phyloP scores from a whole-genome alignment of 2,329 filamentous ascomycete genomes.

The Torrubiella hemipterigena region DNA sequence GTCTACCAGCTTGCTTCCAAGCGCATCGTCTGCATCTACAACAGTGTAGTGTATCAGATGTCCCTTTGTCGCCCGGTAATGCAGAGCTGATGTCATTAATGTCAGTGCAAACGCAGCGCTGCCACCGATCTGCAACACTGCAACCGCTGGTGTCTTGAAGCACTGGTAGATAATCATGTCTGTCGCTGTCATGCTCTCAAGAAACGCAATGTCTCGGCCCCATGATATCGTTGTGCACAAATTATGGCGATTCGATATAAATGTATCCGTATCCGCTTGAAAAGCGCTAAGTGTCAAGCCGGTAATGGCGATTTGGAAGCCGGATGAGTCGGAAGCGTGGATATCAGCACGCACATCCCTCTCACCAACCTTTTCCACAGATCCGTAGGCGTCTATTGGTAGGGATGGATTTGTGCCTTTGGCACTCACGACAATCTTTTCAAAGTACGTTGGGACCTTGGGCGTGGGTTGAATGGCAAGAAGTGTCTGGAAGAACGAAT shows the following conservation, averaged over 20 bases:
- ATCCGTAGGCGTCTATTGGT: too few relatives aligned
- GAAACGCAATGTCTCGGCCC: constrained; percentile 24
- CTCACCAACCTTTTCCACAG: too few relatives aligned
- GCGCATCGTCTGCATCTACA: constrained; percentile 28
- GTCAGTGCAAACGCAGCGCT: constrained; percentile 15
- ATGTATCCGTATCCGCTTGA: too few relatives aligned
- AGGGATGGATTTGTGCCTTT: too few relatives aligned
- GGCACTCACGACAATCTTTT: constrained; percentile 33
- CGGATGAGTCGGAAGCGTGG: too few relatives aligned
- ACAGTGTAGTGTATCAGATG: constrained; percentile 26
- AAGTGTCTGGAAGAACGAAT: constrained; percentile 41
- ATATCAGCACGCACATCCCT: constrained; percentile 30
- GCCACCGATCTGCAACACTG: constrained; percentile 26
- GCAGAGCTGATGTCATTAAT: too few relatives aligned
- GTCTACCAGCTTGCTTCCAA: too few relatives aligned
- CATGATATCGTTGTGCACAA: constrained; percentile 37
- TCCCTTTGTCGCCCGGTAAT: constrained; percentile 30
- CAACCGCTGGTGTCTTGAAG: constrained; percentile 26
- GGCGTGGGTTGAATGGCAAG: constrained; percentile 30
- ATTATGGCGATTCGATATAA: constrained; percentile 35
- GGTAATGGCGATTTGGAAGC: too few relatives aligned
- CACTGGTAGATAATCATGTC: constrained; percentile 20
- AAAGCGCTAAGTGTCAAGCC: too few relatives aligned
- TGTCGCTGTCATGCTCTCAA: constrained; percentile 9
- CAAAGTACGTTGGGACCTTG: constrained; percentile 37